A percentile compares a stretch with the other conserved stretches of the same genome.
These are phyloP conservation scores for Pseudogymnoascus sp. DNA, from an alignment of 2,329 filamentous ascomycete species.

Conservation along the genomic window DNA sequence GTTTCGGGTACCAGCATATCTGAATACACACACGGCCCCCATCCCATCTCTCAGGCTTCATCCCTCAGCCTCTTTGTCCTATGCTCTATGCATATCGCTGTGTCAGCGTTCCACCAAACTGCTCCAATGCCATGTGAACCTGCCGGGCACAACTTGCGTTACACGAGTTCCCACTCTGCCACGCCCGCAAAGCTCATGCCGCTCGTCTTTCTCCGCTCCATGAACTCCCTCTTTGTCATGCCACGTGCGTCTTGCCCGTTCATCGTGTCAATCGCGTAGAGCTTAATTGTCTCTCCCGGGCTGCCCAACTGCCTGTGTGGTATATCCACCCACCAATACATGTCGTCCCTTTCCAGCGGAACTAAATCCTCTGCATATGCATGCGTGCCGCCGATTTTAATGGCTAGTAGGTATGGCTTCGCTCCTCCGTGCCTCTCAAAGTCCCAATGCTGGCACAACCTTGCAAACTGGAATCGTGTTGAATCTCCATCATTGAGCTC, in stretches of 20 bases:
- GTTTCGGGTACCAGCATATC: conserved; percentile 6
- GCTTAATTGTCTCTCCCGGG: conserved; percentile 59
- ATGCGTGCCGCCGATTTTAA: conserved; percentile 60
- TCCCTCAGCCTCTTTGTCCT: background rate
- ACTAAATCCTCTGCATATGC: conserved; percentile 54
- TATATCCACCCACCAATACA: conserved; percentile 77
- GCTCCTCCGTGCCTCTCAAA: conserved; percentile 61
- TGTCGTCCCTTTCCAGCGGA: conserved; percentile 70
- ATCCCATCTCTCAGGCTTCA: background rate
- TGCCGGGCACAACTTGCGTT: background rate
- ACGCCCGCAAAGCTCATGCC: conserved; percentile 27
- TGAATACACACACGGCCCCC: background rate
- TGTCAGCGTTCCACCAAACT: conserved; percentile 3
- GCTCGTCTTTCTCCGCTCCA: conserved; percentile 25
- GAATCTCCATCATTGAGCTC: conserved; percentile 44
- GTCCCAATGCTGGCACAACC: conserved; percentile 77
- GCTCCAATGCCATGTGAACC: conserved; percentile 2
- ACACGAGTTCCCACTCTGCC: conserved; percentile 27
- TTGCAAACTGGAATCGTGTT: conserved; percentile 74
- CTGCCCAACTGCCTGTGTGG: conserved; percentile 57
- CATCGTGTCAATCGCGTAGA: conserved; percentile 52
- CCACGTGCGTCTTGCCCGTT: conserved; percentile 32
- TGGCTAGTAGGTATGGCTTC: conserved; percentile 60
- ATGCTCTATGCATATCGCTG: conserved; percentile 2
- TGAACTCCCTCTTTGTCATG: conserved; percentile 23